Evolutionary conservation across 768 basidiomycete genomes (phyloP).

Genomic region (Termitomyces bulborhizus): DNA sequence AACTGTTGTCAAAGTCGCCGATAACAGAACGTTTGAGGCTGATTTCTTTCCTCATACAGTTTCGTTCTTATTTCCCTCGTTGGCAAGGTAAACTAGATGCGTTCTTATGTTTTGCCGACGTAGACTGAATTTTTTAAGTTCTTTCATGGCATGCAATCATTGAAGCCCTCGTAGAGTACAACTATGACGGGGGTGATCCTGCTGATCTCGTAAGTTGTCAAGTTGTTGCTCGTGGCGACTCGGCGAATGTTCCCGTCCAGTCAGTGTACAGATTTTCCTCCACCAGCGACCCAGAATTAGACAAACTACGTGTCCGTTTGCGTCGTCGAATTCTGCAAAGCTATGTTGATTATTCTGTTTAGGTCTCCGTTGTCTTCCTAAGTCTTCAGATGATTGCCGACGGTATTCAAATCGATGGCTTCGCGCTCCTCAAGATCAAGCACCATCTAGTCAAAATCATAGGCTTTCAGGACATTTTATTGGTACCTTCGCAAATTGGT

Average conservation of each 20-base stretch:
- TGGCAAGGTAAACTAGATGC: conserved; percentile 49
- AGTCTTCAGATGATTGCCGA: conserved; percentile 63
- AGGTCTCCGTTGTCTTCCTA: conserved; percentile 54
- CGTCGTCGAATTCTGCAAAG: neutral
- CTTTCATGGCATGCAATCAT: conserved; percentile 60
- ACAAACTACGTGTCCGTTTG: conserved; percentile 36
- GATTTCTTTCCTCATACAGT: conserved; percentile 57
- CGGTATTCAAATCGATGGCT: conserved; percentile 47
- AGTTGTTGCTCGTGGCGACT: neutral
- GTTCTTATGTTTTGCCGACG: neutral
- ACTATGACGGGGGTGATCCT: conserved; percentile 33
- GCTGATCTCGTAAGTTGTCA: conserved; percentile 32
- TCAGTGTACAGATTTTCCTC: conserved; percentile 40
- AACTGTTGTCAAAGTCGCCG: conserved; percentile 49
- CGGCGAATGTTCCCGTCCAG: conserved; percentile 17
- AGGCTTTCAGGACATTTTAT: conserved; percentile 49
- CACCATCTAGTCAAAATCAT: conserved; percentile 39
- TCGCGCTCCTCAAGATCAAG: conserved; percentile 57
- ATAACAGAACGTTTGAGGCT: conserved; percentile 52
- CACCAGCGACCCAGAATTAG: conserved; percentile 40
- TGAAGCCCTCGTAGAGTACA: conserved; percentile 52
- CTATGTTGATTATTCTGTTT: neutral
- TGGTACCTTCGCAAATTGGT: conserved; percentile 39
- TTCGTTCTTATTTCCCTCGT: conserved; percentile 59
- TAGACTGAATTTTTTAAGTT: conserved; percentile 30